Evolutionary conservation across 495 filamentous ascomycete genomes (phyloP).

Genomic region (Neurospora sp.): DNA sequence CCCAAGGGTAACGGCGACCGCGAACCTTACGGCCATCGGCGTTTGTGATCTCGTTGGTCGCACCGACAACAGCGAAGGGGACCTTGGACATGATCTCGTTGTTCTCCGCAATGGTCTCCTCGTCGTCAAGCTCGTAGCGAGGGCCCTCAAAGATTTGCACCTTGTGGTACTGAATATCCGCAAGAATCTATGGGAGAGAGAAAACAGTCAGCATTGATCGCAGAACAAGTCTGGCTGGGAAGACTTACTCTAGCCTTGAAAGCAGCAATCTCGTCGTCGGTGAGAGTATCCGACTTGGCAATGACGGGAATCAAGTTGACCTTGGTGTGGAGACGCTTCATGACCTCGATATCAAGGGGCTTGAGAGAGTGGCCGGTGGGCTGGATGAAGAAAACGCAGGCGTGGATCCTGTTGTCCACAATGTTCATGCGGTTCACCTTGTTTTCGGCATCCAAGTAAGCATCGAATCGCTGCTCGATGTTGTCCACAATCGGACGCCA

Average conservation of each 20-base stretch:
- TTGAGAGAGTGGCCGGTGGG: constrained; percentile 98
- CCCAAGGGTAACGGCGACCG: constrained; percentile 95
- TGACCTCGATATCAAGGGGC: constrained; percentile 97
- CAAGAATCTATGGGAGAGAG: constrained; percentile 60
- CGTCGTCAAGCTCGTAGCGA: constrained; percentile 95
- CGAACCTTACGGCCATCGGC: constrained; percentile 92
- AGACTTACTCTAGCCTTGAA: constrained; percentile 89
- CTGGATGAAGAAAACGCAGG: constrained; percentile 99
- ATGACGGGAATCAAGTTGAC: constrained; percentile 99
- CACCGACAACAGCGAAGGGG: constrained; percentile 94
- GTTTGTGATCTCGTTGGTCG: constrained; percentile 82
- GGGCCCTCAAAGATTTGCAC: constrained; percentile 99
- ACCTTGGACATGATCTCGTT: constrained; percentile 99
- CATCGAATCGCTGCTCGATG: constrained; percentile 97
- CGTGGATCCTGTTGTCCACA: constrained; percentile 95
- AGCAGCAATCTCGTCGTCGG: constrained; percentile 83
- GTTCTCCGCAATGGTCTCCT: constrained; percentile 99
- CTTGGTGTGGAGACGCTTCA: constrained; percentile 98
- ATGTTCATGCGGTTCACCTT: constrained; percentile 99
- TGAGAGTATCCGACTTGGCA: constrained; percentile 95
- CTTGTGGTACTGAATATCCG: constrained; percentile 90
- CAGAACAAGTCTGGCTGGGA: neutral
- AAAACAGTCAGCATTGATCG: constrained; percentile 9
- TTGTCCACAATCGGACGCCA: constrained; percentile 99
- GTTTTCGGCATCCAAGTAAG: constrained; percentile 97